Evolutionary conservation across 2,329 filamentous ascomycete genomes (phyloP), one percentile per base, ranked within the genome.

Genomic region (Cladosporium cucumerinum): DNA sequence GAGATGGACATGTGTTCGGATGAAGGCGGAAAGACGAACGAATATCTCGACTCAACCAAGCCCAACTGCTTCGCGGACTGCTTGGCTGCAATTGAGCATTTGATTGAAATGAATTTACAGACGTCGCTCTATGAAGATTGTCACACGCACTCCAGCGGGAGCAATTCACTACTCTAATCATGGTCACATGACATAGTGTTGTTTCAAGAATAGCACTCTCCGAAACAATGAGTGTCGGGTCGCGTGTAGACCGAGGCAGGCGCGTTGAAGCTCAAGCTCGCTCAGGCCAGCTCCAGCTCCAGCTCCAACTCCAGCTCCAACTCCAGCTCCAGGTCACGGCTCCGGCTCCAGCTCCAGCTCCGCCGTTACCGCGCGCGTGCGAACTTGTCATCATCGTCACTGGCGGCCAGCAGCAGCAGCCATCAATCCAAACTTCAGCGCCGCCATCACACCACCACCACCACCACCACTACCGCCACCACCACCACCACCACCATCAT

Each of bases 301-400:
- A n/a, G n/a, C n/a, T n/a, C n/a, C n/a, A n/a, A n/a, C n/a, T n/a
- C n/a, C n/a, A n/a, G n/a, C n/a, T n/a, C n/a, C n/a, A n/a, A n/a
- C n/a, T n/a, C n/a, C n/a, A n/a, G n/a, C n/a, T n/a, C n/a, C n/a
- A n/a, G n/a, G n/a, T n/a, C n/a, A n/a, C n/a, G n/a, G n/a, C n/a
- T n/a, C n/a, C n/a, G n/a, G n/a, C n/a, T n/a, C n/a, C n/a, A n/a
- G n/a, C n/a, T n/a, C 52, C 32, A 52, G 46, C 46, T 49, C 25
- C n/a, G 55, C 28, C 21, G 14, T 23, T 5, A n/a, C 28, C 28
- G 30, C 26, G n/a, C 3, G 14, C 28, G 12, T 1, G 7, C 46
- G 48, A 51, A 46, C 25, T 30, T 62, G 60, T 62, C 60, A 62
- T 62, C 60, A 54, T 62, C 58, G 30, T 49, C 55, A 36, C 39